Conservation (phyloP, 2,329 filamentous ascomycete genomes). For the Huntiella moniliformis region DNA sequence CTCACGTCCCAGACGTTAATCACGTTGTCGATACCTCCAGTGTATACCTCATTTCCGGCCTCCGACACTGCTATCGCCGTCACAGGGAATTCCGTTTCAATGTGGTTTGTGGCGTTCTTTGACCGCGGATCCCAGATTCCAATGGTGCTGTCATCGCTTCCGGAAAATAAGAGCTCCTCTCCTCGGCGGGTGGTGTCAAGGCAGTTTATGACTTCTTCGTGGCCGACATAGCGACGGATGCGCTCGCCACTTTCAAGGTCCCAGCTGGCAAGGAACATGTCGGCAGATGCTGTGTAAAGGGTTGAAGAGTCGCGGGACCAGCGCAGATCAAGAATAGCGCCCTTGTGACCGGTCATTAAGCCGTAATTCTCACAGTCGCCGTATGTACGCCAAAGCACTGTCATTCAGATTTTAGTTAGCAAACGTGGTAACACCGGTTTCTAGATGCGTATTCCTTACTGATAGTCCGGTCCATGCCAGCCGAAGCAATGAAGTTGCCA, state of each 20-base stretch:
- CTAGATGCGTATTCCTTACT: conserved; percentile 30
- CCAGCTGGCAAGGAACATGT: conserved; percentile 88
- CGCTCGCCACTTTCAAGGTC: conserved; percentile 80
- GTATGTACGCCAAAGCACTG: conserved; percentile 86
- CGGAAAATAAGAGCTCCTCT: conserved; percentile 77
- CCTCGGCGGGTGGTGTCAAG: conserved; percentile 77
- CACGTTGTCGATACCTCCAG: conserved; percentile 88
- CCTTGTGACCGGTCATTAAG: conserved; percentile 70
- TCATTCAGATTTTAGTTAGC: neutral
- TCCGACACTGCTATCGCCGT: conserved; percentile 84
- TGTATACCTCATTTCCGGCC: conserved; percentile 87
- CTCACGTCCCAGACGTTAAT: conserved; percentile 95
- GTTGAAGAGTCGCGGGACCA: conserved; percentile 92
- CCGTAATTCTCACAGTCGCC: conserved; percentile 93
- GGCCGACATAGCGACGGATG: conserved; percentile 79
- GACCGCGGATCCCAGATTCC: conserved; percentile 91
- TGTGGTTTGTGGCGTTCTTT: conserved; percentile 72
- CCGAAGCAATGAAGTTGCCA: conserved; percentile 78
- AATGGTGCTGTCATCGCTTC: conserved; percentile 82
- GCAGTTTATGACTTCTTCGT: conserved; percentile 90
- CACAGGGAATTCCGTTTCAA: conserved; percentile 80
- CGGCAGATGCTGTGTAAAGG: conserved; percentile 80
- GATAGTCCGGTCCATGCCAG: conserved; percentile 85
- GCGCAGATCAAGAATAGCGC: conserved; percentile 77
- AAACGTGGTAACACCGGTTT: neutral